These are phyloP conservation scores for Annulohypoxylon bovei DNA, from an alignment of 495 filamentous ascomycete genomes.

Conservation along the genomic window DNA sequence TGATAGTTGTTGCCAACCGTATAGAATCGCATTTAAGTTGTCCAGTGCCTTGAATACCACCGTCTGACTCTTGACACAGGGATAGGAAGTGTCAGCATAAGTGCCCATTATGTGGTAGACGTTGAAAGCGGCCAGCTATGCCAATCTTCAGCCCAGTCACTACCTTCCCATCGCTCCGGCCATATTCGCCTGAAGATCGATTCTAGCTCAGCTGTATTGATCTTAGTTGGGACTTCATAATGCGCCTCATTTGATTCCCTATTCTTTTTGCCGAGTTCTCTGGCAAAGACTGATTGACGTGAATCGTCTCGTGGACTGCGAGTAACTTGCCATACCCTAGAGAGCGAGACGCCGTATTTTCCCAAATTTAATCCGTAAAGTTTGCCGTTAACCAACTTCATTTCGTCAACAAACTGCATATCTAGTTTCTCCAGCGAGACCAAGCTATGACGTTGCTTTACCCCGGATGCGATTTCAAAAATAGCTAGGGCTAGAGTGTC, in stretches of 20 bases:
- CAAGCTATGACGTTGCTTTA: not conserved
- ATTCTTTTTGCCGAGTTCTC: not conserved
- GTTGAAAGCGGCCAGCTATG: not conserved
- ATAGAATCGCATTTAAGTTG: no score
- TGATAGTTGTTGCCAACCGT: no score
- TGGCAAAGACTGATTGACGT: not conserved
- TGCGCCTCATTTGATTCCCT: not conserved
- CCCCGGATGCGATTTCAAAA: not conserved
- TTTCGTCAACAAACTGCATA: not conserved
- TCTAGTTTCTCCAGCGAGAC: not conserved
- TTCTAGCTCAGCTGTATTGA: not conserved
- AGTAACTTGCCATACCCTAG: slow-evolving; percentile 4
- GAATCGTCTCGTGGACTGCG: not conserved
- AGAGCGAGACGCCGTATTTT: not conserved
- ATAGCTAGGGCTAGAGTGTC: slow-evolving; percentile 1
- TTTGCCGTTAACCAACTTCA: not conserved
- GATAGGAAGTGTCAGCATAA: not conserved
- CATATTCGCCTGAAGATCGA: not conserved
- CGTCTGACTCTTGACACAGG: not conserved
- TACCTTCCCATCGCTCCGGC: slow-evolving; percentile 8
- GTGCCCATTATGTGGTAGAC: not conserved
- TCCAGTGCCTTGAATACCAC: no score
- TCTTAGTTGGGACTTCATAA: no score
- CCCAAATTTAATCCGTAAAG: not conserved
- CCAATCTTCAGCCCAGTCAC: not conserved